Evolutionary conservation across 352 stramenopile species (phyloP), one percentile per base, ranked within the genome.

Genomic region (Phytophthora pinifolia): DNA sequence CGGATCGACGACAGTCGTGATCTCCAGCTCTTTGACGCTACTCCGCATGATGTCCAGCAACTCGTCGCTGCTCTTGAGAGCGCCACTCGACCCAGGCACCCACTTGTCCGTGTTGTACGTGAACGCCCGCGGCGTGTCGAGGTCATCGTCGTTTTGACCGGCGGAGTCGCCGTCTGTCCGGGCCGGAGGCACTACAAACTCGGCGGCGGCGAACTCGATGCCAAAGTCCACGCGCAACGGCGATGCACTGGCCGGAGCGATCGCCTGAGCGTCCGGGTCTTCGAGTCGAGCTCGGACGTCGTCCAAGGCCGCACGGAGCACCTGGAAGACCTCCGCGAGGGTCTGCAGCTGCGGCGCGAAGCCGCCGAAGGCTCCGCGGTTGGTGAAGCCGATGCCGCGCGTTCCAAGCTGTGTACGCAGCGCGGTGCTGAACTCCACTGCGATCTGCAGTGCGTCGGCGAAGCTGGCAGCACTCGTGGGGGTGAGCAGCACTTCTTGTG

Each of bases 41-140:
- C 62, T 77, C 15, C 66, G 72, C 13, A 88, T 50, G 38, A 86
- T 74, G 18, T 86, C 74, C 14, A 86, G 41, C 53, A 90, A 54
- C 32, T 90, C 82, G 15, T 86, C 76, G 27, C 78, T 89, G 51
- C 37, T 79, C 42, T 88, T 79, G 27, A 86, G 32, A 6, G 56
- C 44, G 0, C 71, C 76, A 27, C 46, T 70, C 2, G 75, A 86
- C 0, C 72, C 77, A 4, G 67, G 34, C 13, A 85, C 59, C 82
- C 82, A 89, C 41, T 79, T 72, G 52, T 88, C 77, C 9, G 68
- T 84, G 52, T 92, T 86, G 67, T 92, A 92, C 17, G 66, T 76
- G 41, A 65, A 75, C 22, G 45, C 50, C n/a, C 18, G 39, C 44
- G 22, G 13, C 14, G 32, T 46, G 27, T 61, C 35, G 39, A 54